Percentiles rank a stretch among this genome's conserved stretches.
Evolutionary conservation across 495 filamentous ascomycete genomes (phyloP).

Genomic region (Penicillium arizonense): DNA sequence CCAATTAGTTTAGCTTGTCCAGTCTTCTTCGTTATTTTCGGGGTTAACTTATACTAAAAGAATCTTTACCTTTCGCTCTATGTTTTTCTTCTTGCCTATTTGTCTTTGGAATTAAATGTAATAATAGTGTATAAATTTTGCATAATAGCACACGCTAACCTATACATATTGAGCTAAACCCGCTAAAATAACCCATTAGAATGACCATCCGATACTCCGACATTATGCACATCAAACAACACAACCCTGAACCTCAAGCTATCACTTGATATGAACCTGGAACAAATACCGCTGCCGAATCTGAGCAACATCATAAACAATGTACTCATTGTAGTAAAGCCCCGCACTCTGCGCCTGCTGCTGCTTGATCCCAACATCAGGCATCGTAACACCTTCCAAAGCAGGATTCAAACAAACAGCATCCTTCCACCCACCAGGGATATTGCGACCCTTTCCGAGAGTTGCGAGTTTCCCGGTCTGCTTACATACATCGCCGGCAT

Average conservation of each 20-base stretch:
- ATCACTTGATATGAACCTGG: conserved; percentile 46
- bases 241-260: neutral
- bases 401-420: conserved; percentile 59
- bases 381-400: conserved; percentile 65
- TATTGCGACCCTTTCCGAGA: conserved; percentile 58
- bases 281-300: conserved; percentile 77
- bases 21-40: too few relatives aligned
- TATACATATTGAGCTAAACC: too few relatives aligned
- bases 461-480: conserved; percentile 63
- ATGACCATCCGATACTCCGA: neutral
- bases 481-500: conserved; percentile 55
- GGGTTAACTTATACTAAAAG: too few relatives aligned
- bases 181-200: too few relatives aligned
- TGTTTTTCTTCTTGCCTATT: too few relatives aligned
- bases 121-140: too few relatives aligned
- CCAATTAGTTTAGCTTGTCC: too few relatives aligned
- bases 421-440: conserved; percentile 73
- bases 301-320: conserved; percentile 76
- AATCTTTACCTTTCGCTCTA: too few relatives aligned
- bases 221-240: neutral
- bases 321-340: conserved; percentile 57
- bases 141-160: too few relatives aligned
- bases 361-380: conserved; percentile 20
- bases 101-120: too few relatives aligned
- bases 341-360: neutral